Base-by-base conservation (phyloP, 176 grass and related monocot species). In the Avena atlantica region DNA sequence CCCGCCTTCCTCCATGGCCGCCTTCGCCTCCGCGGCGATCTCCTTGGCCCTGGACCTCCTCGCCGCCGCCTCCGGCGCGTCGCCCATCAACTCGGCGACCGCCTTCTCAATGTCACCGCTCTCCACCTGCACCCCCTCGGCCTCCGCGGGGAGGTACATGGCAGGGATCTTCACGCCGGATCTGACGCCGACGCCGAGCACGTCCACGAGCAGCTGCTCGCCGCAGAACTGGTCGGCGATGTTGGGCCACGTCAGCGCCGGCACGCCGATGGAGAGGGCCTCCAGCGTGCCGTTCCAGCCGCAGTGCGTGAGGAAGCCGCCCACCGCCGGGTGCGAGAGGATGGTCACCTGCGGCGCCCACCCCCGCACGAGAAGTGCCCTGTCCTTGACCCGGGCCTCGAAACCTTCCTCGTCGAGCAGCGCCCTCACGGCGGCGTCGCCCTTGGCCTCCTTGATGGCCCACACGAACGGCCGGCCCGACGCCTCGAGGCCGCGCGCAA, bases 251-350 rank as follows among this genome's bases (percentile, higher is more conserved):
- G 90, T 94, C n/a, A 92, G 79, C 82, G 82, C 45, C 3, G 90
- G 93, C 70, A 92, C 85, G 71, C 90, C 93, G 57, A 74, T 70
- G 20, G 72, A 51, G 40, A 95, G 12, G 24, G 90, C 85, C 51
- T 95, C 93, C 9, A 84, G n/a, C 49, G 64, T 86, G 19, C 88
- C 89, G 79, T 95, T 95, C 88, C 93, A 95, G 11, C 93, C 93
- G 57, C 93, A 95, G 78, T 89, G 93, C 8, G 85, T 88, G 68
- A 92, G 72, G 65, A 92, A 95, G 2, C 90, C 88, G 21, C 93
- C 83, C 24, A 88, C 74, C 1, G 88, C 82, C 1, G 50, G 85
- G 85, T 95, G 90, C 2, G 85, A 76, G 12, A 95, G 89, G 75
- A 95, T 92, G 36, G 68, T 58, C 85, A 92, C 69, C 83, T 95